phyloP scores from a whole-genome alignment of 2,329 filamentous ascomycete species.

The Aspergillus texensis region DNA sequence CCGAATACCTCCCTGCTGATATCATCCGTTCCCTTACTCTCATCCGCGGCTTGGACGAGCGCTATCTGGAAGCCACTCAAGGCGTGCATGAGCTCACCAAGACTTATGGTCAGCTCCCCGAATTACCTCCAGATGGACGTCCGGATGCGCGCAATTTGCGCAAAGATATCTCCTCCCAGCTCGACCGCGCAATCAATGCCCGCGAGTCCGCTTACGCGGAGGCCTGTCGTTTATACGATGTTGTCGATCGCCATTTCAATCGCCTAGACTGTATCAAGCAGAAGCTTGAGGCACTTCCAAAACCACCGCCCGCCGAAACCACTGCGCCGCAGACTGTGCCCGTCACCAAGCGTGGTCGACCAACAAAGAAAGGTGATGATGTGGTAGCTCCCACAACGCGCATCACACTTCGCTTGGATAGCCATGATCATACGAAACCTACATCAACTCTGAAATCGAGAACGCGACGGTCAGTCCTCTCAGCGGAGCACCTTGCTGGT shows the following conservation, averaged over 20 bases:
- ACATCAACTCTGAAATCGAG: slow-evolving; percentile 38
- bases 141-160: slow-evolving; percentile 58
- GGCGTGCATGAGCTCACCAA: slow-evolving; percentile 46
- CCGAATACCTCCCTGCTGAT: slow-evolving; percentile 68
- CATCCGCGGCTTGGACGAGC: slow-evolving; percentile 55
- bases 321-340: slow-evolving; percentile 48
- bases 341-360: slow-evolving; percentile 42
- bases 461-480: slow-evolving; percentile 38
- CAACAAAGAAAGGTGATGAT: slow-evolving; percentile 42
- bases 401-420: slow-evolving; percentile 47
- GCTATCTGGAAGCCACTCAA: slow-evolving; percentile 46
- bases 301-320: slow-evolving; percentile 64
- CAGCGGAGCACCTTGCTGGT: slow-evolving; percentile 38
- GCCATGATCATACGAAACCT: slow-evolving; percentile 20
- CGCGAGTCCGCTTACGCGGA: slow-evolving; percentile 60
- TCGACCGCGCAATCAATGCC: slow-evolving; percentile 57
- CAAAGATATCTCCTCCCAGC: slow-evolving; percentile 58
- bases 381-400: slow-evolving; percentile 35
- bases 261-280: slow-evolving; percentile 61
- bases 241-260: slow-evolving; percentile 59
- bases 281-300: slow-evolving; percentile 64
- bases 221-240: slow-evolving; percentile 59
- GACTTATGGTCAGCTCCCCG: slow-evolving; percentile 53
- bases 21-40: slow-evolving; percentile 65
- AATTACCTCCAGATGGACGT: slow-evolving; percentile 49